Percentiles rank a stretch among this genome's conserved stretches.
Evolutionary conservation across 2,329 filamentous ascomycete species (phyloP).

Genomic region (Fusarium hostae): DNA sequence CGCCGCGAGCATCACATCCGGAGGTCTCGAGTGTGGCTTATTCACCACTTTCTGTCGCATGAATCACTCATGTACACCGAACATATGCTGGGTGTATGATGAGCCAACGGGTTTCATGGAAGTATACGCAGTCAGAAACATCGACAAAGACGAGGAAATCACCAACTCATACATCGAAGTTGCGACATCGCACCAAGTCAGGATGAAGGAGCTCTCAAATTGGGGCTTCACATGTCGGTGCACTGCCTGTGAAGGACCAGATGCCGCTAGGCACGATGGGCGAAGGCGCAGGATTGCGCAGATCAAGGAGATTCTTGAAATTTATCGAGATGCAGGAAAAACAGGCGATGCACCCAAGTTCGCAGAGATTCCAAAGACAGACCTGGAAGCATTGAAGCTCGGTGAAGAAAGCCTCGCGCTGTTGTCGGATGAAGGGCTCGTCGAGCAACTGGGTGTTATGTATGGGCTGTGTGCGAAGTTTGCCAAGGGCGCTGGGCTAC

Average conservation of each 20-base stretch:
- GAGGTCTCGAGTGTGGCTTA: slow-evolving; percentile 3
- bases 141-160: not conserved
- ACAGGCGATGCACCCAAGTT: not conserved
- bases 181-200: not conserved
- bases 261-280: slow-evolving; percentile 1
- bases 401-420: not conserved
- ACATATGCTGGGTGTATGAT: slow-evolving; percentile 18
- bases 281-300: slow-evolving; percentile 16
- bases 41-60: slow-evolving; percentile 20
- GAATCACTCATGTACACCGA: slow-evolving; percentile 23
- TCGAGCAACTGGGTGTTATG: slow-evolving; percentile 13
- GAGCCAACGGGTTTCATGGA: slow-evolving; percentile 12
- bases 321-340: not conserved
- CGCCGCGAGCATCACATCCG: slow-evolving; percentile 7
- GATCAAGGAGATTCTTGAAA: slow-evolving; percentile 8
- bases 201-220: slow-evolving; percentile 4
- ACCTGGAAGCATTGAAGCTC: not conserved
- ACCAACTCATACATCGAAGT: slow-evolving; percentile 27
- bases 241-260: not conserved
- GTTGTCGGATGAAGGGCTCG: not conserved
- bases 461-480: slow-evolving; percentile 22
- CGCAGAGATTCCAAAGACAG: slow-evolving; percentile 4
- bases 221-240: slow-evolving; percentile 10
- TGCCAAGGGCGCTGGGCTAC: not conserved
- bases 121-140: slow-evolving; percentile 7